These are phyloP conservation scores for Zangia roseola DNA, from an alignment of 768 basidiomycete genomes.

Conservation along the genomic window DNA sequence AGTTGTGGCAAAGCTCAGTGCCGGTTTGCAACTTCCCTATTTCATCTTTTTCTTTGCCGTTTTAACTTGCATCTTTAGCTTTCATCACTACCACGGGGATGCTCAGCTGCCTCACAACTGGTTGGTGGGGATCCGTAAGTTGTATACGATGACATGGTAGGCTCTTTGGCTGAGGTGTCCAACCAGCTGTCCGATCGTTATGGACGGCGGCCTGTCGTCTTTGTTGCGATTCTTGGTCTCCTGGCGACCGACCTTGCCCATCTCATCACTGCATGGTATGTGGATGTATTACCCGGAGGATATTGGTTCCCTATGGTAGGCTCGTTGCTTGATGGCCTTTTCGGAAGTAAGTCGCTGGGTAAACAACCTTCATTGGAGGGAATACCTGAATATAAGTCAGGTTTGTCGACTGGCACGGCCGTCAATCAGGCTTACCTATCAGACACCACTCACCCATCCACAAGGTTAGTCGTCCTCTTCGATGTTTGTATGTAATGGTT, in stretches of 20 bases:
- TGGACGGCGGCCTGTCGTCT: slow-evolving; percentile 67
- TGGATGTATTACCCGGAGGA: slow-evolving; percentile 66
- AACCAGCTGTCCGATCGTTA: slow-evolving; percentile 70
- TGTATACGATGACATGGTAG: slow-evolving; percentile 8
- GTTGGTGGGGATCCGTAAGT: slow-evolving; percentile 82
- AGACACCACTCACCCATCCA: slow-evolving; percentile 57
- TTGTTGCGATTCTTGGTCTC: slow-evolving; percentile 58
- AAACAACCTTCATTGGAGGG: not conserved
- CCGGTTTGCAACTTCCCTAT: slow-evolving; percentile 43
- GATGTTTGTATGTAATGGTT: not conserved
- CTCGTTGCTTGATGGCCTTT: slow-evolving; percentile 61
- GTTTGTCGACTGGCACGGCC: slow-evolving; percentile 48
- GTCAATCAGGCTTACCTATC: slow-evolving; percentile 65
- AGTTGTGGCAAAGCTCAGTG: slow-evolving; percentile 62
- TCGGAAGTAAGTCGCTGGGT: slow-evolving; percentile 57
- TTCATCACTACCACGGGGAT: slow-evolving; percentile 67
- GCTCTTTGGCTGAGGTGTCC: not conserved
- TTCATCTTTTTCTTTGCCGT: not conserved
- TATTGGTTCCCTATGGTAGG: slow-evolving; percentile 78
- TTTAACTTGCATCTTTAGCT: slow-evolving; percentile 37
- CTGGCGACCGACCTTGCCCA: slow-evolving; percentile 64
- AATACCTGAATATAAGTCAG: slow-evolving; percentile 32
- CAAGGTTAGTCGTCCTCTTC: slow-evolving; percentile 42
- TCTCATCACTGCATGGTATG: slow-evolving; percentile 60
- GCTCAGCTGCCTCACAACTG: slow-evolving; percentile 74